Evolutionary conservation across 257 asterid species (phyloP).

Genomic region (Gentiana straminea): DNA sequence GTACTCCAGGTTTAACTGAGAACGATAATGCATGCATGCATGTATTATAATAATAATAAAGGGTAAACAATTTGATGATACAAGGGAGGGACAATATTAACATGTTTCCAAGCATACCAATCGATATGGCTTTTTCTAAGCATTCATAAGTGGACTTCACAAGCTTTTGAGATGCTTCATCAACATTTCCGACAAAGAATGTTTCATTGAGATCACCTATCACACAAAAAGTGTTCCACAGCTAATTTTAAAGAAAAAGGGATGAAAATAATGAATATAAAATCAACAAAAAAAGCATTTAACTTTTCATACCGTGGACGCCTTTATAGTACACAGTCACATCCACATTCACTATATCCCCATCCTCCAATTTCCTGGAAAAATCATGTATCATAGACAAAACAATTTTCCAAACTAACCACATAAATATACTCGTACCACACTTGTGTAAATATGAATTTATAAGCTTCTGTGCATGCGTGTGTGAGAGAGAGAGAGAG

Average conservation of each 20-base stretch:
- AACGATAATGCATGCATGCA: slow-evolving; percentile 11
- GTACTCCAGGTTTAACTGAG: slow-evolving; percentile 89
- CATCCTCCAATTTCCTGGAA: slow-evolving; percentile 89
- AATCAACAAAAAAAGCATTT: background rate
- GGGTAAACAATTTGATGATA: no score
- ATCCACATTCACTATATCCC: slow-evolving; percentile 93
- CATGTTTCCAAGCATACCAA: slow-evolving; percentile 36
- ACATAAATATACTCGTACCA: background rate
- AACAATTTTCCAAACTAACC: slow-evolving; percentile 1
- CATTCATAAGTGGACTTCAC: slow-evolving; percentile 93
- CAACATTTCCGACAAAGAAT: slow-evolving; percentile 90
- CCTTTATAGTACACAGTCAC: slow-evolving; percentile 83
- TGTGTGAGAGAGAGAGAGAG: no score
- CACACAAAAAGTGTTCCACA: slow-evolving; percentile 3
- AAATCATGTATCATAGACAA: slow-evolving; percentile 10
- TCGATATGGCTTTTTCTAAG: slow-evolving; percentile 86
- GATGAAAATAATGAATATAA: background rate
- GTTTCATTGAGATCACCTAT: slow-evolving; percentile 95
- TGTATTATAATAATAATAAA: no score
- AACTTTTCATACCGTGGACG: slow-evolving; percentile 57
- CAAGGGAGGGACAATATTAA: background rate
- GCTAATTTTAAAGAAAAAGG: slow-evolving; percentile 5
- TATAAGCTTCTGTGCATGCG: no score
- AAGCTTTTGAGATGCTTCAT: slow-evolving; percentile 68
- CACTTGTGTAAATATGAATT: background rate